phyloP scores from a whole-genome alignment of 768 basidiomycete genomes.

The Phanerochaete carnosa region DNA sequence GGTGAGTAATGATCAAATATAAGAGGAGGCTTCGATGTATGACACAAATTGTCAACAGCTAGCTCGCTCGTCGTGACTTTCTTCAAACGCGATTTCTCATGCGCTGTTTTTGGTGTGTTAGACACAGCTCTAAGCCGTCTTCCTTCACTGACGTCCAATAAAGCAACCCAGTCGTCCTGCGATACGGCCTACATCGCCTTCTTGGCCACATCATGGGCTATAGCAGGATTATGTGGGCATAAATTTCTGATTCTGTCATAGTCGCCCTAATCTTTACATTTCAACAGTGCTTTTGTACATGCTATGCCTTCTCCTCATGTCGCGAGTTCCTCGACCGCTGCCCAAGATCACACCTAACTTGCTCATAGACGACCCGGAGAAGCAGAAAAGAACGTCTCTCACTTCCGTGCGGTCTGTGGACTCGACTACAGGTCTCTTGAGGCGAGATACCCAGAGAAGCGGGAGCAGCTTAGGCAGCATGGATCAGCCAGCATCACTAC shows the following conservation, averaged over 20 bases:
- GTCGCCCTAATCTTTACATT: neutral
- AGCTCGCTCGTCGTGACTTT: neutral
- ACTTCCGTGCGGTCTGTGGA: constrained; percentile 11
- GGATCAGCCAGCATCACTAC: neutral
- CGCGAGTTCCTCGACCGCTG: constrained; percentile 17
- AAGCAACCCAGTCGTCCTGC: constrained; percentile 11
- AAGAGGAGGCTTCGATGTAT: neutral
- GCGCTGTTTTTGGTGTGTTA: constrained; percentile 21
- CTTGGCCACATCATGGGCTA: constrained; percentile 16
- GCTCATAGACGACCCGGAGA: constrained; percentile 11
- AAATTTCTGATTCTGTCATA: neutral
- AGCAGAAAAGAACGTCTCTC: constrained; percentile 5
- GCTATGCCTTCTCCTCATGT: constrained; percentile 21
- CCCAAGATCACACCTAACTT: constrained; percentile 20
- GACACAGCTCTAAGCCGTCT: neutral
- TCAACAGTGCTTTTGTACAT: constrained; percentile 21
- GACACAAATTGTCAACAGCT: constrained; percentile 9
- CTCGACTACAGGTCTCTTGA: constrained; percentile 14
- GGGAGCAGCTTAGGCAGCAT: neutral
- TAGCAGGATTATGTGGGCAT: constrained; percentile 21
- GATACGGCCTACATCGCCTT: constrained; percentile 15
- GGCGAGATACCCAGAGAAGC: neutral
- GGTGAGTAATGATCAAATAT: constrained; percentile 10
- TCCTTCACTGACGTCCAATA: neutral
- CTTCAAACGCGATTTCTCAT: constrained; percentile 17